Percentiles rank a stretch among this genome's conserved stretches.
Conservation (phyloP, 192 early-diverging fungal genomes). For the Jimgerdemannia flammicorona region DNA sequence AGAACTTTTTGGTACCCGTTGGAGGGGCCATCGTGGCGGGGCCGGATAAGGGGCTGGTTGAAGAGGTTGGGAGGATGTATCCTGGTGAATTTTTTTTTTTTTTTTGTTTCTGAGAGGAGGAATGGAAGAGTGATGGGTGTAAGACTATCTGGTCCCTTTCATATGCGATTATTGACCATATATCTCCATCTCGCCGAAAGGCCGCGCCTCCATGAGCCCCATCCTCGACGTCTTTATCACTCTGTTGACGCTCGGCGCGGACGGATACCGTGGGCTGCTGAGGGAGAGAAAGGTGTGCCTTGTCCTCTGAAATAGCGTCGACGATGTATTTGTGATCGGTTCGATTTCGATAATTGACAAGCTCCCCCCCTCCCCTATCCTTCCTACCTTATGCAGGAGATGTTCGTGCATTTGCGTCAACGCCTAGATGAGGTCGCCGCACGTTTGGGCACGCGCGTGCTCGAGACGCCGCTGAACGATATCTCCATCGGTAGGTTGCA, state of each 20-base stretch:
- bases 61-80: background rate
- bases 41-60: background rate
- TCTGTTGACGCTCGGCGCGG: background rate
- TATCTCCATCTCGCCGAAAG: background rate
- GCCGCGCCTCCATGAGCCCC: background rate
- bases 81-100: background rate
- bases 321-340: too few relatives aligned
- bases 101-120: background rate
- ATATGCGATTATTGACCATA: background rate
- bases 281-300: background rate
- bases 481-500: background rate
- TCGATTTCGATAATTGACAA: background rate
- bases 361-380: too few relatives aligned
- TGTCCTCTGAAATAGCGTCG: too few relatives aligned
- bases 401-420: background rate
- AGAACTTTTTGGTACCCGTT: conserved; percentile 6
- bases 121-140: background rate
- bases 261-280: background rate
- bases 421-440: background rate
- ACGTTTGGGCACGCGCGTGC: background rate
- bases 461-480: background rate
- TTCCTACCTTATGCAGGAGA: background rate
- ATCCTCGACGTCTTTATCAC: background rate
- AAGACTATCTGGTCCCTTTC: too few relatives aligned
- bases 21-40: background rate